Conservation (phyloP, 2,329 filamentous ascomycete genomes). For the Sordariomycetes sp. region DNA sequence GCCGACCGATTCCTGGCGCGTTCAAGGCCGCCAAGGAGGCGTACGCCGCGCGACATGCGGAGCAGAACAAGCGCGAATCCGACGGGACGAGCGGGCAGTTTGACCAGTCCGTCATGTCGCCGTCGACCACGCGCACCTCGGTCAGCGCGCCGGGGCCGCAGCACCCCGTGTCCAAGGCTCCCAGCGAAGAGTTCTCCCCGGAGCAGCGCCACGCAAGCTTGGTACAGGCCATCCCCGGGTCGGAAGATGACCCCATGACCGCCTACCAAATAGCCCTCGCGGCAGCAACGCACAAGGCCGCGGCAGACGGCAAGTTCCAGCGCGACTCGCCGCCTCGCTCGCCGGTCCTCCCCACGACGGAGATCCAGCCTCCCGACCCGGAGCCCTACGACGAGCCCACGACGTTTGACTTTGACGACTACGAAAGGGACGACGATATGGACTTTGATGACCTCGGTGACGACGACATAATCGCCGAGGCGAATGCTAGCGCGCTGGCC, state of each 20-base stretch:
- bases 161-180: background rate
- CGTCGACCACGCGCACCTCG: constrained; percentile 44
- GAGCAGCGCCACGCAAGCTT: background rate
- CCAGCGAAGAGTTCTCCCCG: constrained; percentile 1
- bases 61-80: constrained; percentile 18
- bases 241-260: constrained; percentile 27
- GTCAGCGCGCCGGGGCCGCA: background rate
- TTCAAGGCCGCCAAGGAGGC: constrained; percentile 41
- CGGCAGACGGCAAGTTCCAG: constrained; percentile 63
- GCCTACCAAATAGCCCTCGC: constrained; percentile 79
- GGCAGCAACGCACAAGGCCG: constrained; percentile 68
- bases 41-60: constrained; percentile 1
- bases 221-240: background rate
- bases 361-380: constrained; percentile 5
- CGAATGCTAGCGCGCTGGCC: constrained; percentile 86
- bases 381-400: constrained; percentile 7
- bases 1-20: constrained; percentile 46
- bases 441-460: constrained; percentile 52
- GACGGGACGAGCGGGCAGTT: constrained; percentile 34
- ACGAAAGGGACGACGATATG: constrained; percentile 59
- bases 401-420: constrained; percentile 30
- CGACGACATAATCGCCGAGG: constrained; percentile 85
- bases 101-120: constrained; percentile 27
- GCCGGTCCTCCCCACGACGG: constrained; percentile 8
- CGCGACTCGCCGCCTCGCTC: constrained; percentile 37